phyloP scores from a whole-genome alignment of 352 stramenopile genomes.

The Phytophthora cryptogea region DNA sequence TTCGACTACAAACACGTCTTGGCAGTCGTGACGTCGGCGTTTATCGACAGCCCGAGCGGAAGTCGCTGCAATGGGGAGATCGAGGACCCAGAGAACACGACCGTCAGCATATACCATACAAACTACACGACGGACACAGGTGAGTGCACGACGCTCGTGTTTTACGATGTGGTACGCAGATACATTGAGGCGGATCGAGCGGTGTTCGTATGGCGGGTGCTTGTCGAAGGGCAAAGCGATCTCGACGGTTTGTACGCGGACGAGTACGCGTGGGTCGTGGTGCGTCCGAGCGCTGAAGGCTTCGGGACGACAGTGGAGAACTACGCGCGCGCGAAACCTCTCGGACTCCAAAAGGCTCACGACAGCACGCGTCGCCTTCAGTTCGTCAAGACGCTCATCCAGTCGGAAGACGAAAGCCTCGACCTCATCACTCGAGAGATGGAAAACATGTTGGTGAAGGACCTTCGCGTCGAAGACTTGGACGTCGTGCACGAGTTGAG shows the following conservation, averaged over 20 bases:
- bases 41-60: neutral
- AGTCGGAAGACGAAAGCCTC: conserved; percentile 7
- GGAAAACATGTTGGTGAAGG: neutral
- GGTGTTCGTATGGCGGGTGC: conserved; percentile 55
- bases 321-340: conserved; percentile 5
- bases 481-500: conserved; percentile 6
- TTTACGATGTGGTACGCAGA: conserved; percentile 33
- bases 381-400: conserved; percentile 13
- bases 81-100: conserved; percentile 10
- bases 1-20: conserved; percentile 1
- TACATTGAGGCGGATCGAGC: conserved; percentile 46
- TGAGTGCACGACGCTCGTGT: neutral
- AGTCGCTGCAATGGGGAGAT: conserved; percentile 7
- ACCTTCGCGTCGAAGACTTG: neutral
- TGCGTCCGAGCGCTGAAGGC: conserved; percentile 1
- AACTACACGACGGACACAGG: conserved; percentile 3
- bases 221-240: conserved; percentile 33
- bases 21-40: no score
- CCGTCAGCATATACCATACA: conserved; percentile 5
- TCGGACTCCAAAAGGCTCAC: neutral
- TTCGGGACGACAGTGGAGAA: conserved; percentile 4
- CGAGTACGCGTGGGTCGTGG: conserved; percentile 46
- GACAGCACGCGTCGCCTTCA: neutral
- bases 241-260: conserved; percentile 44
- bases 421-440: conserved; percentile 1